A percentile compares a stretch with the other conserved stretches of the same genome.
Conservation (phyloP, 371 early-diverging fungal genomes). For the Parasitella parasitica region DNA sequence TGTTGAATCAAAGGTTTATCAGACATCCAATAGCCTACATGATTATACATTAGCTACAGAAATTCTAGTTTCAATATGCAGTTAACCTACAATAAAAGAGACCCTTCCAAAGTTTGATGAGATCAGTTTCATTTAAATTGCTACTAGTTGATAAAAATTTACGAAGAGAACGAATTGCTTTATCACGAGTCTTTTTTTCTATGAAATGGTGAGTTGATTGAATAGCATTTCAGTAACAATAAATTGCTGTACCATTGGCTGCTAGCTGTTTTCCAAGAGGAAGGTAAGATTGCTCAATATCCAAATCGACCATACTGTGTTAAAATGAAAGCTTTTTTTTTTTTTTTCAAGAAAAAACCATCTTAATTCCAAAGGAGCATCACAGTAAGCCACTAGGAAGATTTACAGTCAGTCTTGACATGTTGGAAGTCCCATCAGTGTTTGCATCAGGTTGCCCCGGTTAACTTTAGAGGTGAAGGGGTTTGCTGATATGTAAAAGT, state of each 20-base stretch:
- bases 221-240: background rate
- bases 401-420: slow-evolving; percentile 7
- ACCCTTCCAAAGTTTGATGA: slow-evolving; percentile 91
- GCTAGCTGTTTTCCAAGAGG: slow-evolving; percentile 68
- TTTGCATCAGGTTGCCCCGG: slow-evolving; percentile 6
- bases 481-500: too few relatives aligned
- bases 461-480: background rate
- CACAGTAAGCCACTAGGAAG: slow-evolving; percentile 3
- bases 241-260: slow-evolving; percentile 49
- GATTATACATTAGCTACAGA: background rate
- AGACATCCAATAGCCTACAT: slow-evolving; percentile 90
- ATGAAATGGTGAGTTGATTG: background rate
- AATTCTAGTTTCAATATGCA: background rate
- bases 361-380: background rate
- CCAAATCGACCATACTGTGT: slow-evolving; percentile 1
- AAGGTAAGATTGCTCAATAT: slow-evolving; percentile 27
- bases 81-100: slow-evolving; percentile 82
- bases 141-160: slow-evolving; percentile 59
- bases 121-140: slow-evolving; percentile 64
- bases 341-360: background rate
- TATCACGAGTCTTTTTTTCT: slow-evolving; percentile 87
- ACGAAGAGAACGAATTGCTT: slow-evolving; percentile 72
- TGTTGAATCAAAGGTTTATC: slow-evolving; percentile 93
- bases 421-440: background rate
- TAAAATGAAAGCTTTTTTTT: background rate